These are phyloP conservation scores for Phyllostachys edulis DNA, from an alignment of 176 grass and related monocot genomes.

Conservation along the genomic window DNA sequence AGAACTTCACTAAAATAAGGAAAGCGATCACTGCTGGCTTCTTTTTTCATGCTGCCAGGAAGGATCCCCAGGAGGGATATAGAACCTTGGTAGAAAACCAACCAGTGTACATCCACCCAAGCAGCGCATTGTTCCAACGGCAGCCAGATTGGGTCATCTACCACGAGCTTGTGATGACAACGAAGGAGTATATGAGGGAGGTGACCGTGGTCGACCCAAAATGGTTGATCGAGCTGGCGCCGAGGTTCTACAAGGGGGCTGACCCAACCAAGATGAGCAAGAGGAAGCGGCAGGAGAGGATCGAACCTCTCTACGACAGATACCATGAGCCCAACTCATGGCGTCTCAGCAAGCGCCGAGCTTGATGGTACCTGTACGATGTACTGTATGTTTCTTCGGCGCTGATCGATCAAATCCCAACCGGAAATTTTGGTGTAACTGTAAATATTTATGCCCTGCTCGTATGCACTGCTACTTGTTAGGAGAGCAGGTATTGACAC, in stretches of 20 bases:
- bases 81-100: slow-evolving; percentile 89
- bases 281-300: slow-evolving; percentile 82
- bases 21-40: slow-evolving; percentile 95
- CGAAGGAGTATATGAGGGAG: slow-evolving; percentile 90
- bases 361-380: slow-evolving; percentile 42
- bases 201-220: slow-evolving; percentile 79
- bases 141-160: slow-evolving; percentile 96
- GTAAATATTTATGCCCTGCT: slow-evolving; percentile 31
- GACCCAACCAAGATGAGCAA: slow-evolving; percentile 95
- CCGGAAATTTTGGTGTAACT: slow-evolving; percentile 25
- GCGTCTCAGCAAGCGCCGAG: slow-evolving; percentile 87
- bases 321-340: slow-evolving; percentile 95
- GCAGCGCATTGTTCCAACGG: slow-evolving; percentile 83
- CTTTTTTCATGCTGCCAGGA: slow-evolving; percentile 82
- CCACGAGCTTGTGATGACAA: slow-evolving; percentile 89
- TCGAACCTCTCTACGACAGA: slow-evolving; percentile 83
- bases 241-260: slow-evolving; percentile 73
- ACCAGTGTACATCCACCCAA: slow-evolving; percentile 86
- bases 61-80: slow-evolving; percentile 92
- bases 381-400: neutral
- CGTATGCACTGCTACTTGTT: neutral
- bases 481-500: neutral
- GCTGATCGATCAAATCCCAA: slow-evolving; percentile 16
- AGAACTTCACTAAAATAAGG: slow-evolving; percentile 87
- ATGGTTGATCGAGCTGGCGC: slow-evolving; percentile 76